phyloP scores from a whole-genome alignment of 371 early-diverging fungal species.

The Syncephalastrum monosporum region DNA sequence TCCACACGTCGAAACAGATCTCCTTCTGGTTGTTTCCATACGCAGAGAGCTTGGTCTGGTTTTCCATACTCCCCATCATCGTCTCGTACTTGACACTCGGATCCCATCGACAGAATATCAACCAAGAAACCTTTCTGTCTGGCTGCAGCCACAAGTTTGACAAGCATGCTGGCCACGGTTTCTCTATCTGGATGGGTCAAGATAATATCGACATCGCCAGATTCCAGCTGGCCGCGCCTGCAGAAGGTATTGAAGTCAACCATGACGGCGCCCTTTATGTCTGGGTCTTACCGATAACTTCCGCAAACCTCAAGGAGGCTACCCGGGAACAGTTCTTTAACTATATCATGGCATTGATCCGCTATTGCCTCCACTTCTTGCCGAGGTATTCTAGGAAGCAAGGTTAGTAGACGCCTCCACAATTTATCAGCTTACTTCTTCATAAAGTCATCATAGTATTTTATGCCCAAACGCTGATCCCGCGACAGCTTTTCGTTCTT shows the following conservation, averaged over 20 bases:
- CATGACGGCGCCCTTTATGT: background rate
- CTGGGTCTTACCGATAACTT: conserved; percentile 14
- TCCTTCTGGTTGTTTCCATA: conserved; percentile 16
- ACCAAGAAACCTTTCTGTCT: conserved; percentile 8
- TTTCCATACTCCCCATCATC: conserved; percentile 5
- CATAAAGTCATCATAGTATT: conserved; percentile 20
- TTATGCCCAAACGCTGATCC: conserved; percentile 20
- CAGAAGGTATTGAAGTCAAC: background rate
- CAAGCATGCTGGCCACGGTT: conserved; percentile 2
- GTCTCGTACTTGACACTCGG: conserved; percentile 11
- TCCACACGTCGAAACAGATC: conserved; percentile 21
- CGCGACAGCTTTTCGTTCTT: conserved; percentile 12
- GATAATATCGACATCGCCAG: conserved; percentile 24
- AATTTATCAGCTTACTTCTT: conserved; percentile 12
- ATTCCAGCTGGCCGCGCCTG: conserved; percentile 16
- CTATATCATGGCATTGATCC: conserved; percentile 1
- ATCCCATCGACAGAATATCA: conserved; percentile 16
- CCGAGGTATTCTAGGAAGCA: conserved; percentile 12
- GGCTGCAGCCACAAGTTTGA: conserved; percentile 9
- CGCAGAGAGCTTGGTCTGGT: conserved; percentile 19
- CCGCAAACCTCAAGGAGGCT: conserved; percentile 17
- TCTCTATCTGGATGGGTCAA: conserved; percentile 16
- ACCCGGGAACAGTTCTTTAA: conserved; percentile 4
- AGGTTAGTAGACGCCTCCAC: background rate
- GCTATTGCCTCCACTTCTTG: conserved; percentile 16